Conservation (phyloP, 1,284 basidiomycete species). For the Amylostereum chailletii region DNA sequence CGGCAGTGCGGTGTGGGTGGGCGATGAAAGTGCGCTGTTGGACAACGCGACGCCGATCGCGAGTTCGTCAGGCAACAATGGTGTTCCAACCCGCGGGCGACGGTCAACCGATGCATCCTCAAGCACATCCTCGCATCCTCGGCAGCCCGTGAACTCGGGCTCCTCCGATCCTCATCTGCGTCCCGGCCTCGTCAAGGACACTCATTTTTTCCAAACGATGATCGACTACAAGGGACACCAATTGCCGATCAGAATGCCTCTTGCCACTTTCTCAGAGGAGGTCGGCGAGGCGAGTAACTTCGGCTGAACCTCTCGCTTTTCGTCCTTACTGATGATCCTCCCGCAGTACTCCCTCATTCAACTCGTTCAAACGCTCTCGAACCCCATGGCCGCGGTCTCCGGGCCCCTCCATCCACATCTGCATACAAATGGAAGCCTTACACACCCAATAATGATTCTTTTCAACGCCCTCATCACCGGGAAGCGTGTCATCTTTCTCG, state of each 20-base stretch:
- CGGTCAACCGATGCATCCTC: slow-evolving; percentile 67
- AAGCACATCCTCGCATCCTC: slow-evolving; percentile 41
- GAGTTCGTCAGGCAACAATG: slow-evolving; percentile 12
- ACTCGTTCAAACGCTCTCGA: slow-evolving; percentile 83
- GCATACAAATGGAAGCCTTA: slow-evolving; percentile 84
- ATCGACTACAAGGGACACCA: slow-evolving; percentile 74
- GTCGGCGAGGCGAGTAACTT: slow-evolving; percentile 78
- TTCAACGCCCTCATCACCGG: slow-evolving; percentile 93
- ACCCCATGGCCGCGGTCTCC: slow-evolving; percentile 49
- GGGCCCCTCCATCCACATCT: slow-evolving; percentile 87
- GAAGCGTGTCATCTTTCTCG: slow-evolving; percentile 91
- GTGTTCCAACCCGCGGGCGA: slow-evolving; percentile 33
- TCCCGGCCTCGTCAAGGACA: slow-evolving; percentile 65
- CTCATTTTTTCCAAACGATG: slow-evolving; percentile 85
- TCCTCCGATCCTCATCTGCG: slow-evolving; percentile 13
- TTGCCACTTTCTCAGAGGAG: slow-evolving; percentile 85
- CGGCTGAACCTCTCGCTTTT: slow-evolving; percentile 2
- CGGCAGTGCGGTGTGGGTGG: slow-evolving; percentile 73
- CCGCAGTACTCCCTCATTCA: slow-evolving; percentile 86
- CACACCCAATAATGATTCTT: slow-evolving; percentile 88
- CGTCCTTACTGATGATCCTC: slow-evolving; percentile 10
- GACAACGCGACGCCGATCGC: slow-evolving; percentile 18
- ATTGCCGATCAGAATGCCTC: slow-evolving; percentile 80
- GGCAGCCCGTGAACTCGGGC: slow-evolving; percentile 14
- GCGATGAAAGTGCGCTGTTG: slow-evolving; percentile 47